Evolutionary conservation across 2,329 filamentous ascomycete species (phyloP), one percentile per base, ranked within the genome.

Genomic region (Madurella mycetomatis): DNA sequence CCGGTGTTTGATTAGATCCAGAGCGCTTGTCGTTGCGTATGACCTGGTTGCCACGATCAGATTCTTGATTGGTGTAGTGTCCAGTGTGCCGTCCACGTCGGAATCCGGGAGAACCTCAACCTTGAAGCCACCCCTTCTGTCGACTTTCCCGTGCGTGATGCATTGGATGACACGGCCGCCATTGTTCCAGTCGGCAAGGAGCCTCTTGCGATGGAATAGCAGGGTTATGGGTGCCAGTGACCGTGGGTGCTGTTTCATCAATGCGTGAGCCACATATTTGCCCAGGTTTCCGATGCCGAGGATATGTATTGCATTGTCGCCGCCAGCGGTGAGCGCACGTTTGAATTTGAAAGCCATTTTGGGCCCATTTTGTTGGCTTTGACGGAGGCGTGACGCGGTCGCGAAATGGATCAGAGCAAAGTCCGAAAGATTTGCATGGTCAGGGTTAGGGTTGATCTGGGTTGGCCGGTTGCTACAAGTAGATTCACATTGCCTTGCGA

Each of bases 21-120:
- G 39, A 2, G 57, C 59, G 15, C 11, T 13, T 1, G 44, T 17
- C 0, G 57, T 59, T 16, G 19, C 19, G 31, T 88, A 69, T 0
- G 84, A 76, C 67, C 88, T 89, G 46, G 80, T 81, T 5, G 83
- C 77, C 18, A 90, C 71, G 53, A 90, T 83, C 42, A 90, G 73
- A 62, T 84, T 81, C 60, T 81, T 73, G 53, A 90, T 89, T 13
- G 45, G 53, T 31, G 19, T 12, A 25, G n/a, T 19, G 32, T n/a
- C 31, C 25, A 25, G 25, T 25, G 25, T 4, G 25, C 25, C 25
- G 25, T 25, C 25, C 25, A 25, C 7, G 25, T 25, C 25, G 4
- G 37, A 25, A 15, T 19, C 4, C 7, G 9, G 2, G 25, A 54
- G 42, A 1, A 55, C 31, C 45, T 58, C 53, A 9, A 49, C 18